phyloP scores from a whole-genome alignment of 768 basidiomycete species.

The Boletus speciosus region DNA sequence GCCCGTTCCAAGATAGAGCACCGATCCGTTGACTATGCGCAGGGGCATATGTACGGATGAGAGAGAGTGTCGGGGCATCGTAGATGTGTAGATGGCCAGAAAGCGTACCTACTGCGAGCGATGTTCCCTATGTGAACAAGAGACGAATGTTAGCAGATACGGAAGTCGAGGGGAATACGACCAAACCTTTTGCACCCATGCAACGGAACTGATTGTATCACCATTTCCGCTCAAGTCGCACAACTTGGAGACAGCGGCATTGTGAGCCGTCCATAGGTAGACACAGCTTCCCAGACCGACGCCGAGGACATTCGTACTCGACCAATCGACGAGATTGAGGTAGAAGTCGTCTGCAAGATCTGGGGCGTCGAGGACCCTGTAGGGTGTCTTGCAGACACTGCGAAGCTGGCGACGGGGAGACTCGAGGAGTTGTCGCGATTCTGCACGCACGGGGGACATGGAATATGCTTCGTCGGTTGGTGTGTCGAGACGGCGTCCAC shows the following conservation, averaged over 20 bases:
- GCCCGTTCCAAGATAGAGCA: constrained; percentile 89
- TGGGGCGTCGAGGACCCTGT: constrained; percentile 94
- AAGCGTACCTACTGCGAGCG: constrained; percentile 91
- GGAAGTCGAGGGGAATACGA: not conserved
- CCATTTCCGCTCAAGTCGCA: constrained; percentile 67
- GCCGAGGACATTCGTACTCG: constrained; percentile 88
- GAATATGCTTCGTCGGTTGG: constrained; percentile 88
- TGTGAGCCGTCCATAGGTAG: constrained; percentile 96
- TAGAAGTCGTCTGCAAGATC: constrained; percentile 99
- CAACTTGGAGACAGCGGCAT: constrained; percentile 86
- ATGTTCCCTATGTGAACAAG: constrained; percentile 56
- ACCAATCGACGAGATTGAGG: constrained; percentile 97
- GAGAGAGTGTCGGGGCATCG: constrained; percentile 74
- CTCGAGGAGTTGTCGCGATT: constrained; percentile 77
- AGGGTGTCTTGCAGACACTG: constrained; percentile 90
- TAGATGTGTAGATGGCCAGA: constrained; percentile 88
- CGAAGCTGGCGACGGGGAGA: constrained; percentile 80
- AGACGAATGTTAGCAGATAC: not conserved
- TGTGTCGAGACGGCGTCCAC: constrained; percentile 60
- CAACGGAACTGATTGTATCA: constrained; percentile 82
- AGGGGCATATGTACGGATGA: constrained; percentile 76
- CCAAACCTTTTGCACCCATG: constrained; percentile 81
- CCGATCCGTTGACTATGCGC: constrained; percentile 91
- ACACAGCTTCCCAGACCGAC: constrained; percentile 91
- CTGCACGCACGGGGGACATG: constrained; percentile 82